Evolutionary conservation across 352 stramenopile genomes (phyloP).

Genomic region (Thalassiosira pacifica): DNA sequence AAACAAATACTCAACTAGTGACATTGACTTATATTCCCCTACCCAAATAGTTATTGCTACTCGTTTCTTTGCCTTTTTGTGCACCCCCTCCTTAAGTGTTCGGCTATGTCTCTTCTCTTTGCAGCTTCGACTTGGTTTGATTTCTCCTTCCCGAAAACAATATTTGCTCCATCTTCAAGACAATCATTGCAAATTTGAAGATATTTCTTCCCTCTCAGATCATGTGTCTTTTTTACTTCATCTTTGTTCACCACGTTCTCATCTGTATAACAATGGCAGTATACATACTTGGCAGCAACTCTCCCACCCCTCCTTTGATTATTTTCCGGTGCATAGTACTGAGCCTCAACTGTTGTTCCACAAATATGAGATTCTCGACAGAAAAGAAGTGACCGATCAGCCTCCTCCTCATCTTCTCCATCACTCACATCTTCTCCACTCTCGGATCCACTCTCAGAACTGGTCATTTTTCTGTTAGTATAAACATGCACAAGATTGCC

Average conservation of each 20-base stretch:
- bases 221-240: background rate
- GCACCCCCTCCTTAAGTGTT: background rate
- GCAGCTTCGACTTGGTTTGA: background rate
- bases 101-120: background rate
- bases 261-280: background rate
- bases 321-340: background rate
- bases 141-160: background rate
- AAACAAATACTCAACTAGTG: background rate
- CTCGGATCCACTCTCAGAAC: background rate
- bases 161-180: background rate
- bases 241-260: background rate
- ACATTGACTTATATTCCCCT: background rate
- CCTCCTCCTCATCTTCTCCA: background rate
- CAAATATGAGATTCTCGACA: background rate
- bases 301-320: background rate
- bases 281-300: slow-evolving; percentile 2
- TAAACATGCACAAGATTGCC: background rate
- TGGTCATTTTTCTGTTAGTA: background rate
- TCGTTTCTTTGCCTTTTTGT: background rate
- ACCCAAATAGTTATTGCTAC: background rate
- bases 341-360: background rate
- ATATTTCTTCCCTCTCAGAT: background rate
- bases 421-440: too few species aligned
- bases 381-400: background rate
- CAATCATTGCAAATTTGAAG: background rate